Conservation (phyloP, 129 eudicot species). For the Flaveria ramosissima region DNA sequence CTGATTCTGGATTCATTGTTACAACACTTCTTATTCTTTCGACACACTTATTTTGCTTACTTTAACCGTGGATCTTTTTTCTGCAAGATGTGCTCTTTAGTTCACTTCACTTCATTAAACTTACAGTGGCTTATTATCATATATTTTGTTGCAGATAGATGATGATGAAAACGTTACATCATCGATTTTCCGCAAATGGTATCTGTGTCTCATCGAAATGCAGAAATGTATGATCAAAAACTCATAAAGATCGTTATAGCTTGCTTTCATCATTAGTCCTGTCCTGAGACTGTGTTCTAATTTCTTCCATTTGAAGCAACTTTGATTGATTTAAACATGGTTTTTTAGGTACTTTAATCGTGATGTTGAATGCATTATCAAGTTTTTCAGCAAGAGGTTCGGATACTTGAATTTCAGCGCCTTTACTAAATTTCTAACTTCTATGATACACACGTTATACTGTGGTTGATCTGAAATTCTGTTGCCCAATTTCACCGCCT, state of each 20-base stretch:
- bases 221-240: constrained; percentile 64
- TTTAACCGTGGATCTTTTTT: not conserved
- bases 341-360: constrained; percentile 89
- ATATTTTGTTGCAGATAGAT: constrained; percentile 61
- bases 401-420: not conserved
- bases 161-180: constrained; percentile 90
- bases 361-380: constrained; percentile 83
- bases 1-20: too few relatives aligned
- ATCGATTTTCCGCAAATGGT: constrained; percentile 99
- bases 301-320: not conserved
- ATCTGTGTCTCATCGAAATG: constrained; percentile 87
- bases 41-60: too few relatives aligned
- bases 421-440: not conserved
- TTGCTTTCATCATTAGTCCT: not conserved
- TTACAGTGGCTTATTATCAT: not conserved
- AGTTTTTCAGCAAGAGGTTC: constrained; percentile 74
- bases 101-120: not conserved
- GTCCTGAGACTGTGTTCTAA: not conserved
- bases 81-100: not conserved
- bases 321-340: constrained; percentile 8
- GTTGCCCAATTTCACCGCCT: not conserved
- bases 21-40: too few relatives aligned
- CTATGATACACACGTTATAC: not conserved
- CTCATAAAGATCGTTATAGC: constrained; percentile 14
- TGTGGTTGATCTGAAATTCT: not conserved